phyloP scores from a whole-genome alignment of 2,329 filamentous ascomycete species.

The Ophiostoma ips region DNA sequence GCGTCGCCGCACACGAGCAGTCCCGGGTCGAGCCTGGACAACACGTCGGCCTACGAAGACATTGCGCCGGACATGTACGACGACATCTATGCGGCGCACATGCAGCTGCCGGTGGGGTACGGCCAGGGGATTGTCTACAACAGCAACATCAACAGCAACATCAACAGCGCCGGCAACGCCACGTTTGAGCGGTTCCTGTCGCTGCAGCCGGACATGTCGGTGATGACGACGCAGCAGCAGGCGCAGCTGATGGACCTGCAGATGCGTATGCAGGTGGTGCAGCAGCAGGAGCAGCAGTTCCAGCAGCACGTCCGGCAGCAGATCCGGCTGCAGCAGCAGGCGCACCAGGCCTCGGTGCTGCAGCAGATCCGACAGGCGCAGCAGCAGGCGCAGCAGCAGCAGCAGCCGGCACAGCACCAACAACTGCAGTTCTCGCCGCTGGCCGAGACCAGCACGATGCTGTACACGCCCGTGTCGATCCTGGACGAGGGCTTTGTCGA shows the following conservation, averaged over 20 bases:
- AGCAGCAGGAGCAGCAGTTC: slow-evolving; percentile 3
- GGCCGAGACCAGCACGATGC: slow-evolving; percentile 53
- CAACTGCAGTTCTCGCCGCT: slow-evolving; percentile 37
- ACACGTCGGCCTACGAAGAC: slow-evolving; percentile 45
- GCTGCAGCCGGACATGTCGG: slow-evolving; percentile 24
- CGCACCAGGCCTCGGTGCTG: no score
- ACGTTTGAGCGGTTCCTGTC: slow-evolving; percentile 21
- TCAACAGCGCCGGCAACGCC: neutral
- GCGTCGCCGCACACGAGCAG: slow-evolving; percentile 28
- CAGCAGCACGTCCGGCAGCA: slow-evolving; percentile 4
- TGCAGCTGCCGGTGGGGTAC: slow-evolving; percentile 37
- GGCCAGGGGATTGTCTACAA: slow-evolving; percentile 28
- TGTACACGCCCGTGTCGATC: slow-evolving; percentile 52
- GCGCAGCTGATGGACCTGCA: slow-evolving; percentile 9
- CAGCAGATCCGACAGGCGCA: no score
- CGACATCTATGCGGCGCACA: slow-evolving; percentile 40
- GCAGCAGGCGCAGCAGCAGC: slow-evolving; percentile 1
- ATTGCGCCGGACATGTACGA: slow-evolving; percentile 51
- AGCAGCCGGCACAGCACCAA: slow-evolving; percentile 3
- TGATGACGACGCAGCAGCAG: slow-evolving; percentile 11
- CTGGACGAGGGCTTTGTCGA: slow-evolving; percentile 51
- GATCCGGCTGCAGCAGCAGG: neutral
- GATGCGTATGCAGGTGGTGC: slow-evolving; percentile 5
- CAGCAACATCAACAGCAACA: slow-evolving; percentile 24
- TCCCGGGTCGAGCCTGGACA: slow-evolving; percentile 27